Conservation (phyloP, 495 filamentous ascomycete genomes). For the Bathelium albidoporum region DNA sequence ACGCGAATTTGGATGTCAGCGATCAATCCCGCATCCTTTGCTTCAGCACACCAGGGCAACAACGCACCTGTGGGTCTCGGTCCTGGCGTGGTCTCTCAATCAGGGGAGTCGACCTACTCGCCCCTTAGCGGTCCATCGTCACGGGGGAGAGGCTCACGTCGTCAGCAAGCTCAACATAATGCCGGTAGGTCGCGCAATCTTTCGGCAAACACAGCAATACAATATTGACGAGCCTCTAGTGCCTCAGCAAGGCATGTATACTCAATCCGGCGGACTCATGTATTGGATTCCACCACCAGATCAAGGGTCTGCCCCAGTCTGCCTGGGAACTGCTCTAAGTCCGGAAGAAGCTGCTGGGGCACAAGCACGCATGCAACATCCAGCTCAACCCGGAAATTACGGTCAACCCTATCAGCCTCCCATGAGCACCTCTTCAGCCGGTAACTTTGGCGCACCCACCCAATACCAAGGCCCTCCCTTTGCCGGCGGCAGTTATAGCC, state of each 20-base stretch:
- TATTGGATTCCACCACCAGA: slow-evolving; percentile 4
- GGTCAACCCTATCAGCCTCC: not conserved
- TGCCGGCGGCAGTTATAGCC: not conserved
- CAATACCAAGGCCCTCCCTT: not conserved
- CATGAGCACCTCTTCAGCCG: not conserved
- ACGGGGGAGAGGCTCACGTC: not conserved
- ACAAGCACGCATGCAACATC: not conserved
- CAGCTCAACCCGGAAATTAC: not conserved
- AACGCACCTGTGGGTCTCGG: slow-evolving; percentile 20
- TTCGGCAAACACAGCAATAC: not conserved
- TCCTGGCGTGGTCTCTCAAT: slow-evolving; percentile 15
- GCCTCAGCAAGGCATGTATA: slow-evolving; percentile 2
- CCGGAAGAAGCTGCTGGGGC: slow-evolving; percentile 1
- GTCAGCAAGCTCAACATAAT: not conserved
- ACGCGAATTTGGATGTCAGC: slow-evolving; percentile 99
- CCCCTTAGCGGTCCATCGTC: not conserved
- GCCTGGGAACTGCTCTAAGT: not conserved
- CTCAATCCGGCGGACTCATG: not conserved
- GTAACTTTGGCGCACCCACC: not conserved
- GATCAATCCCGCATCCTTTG: slow-evolving; percentile 95
- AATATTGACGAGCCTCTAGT: not conserved
- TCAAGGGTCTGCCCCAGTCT: not conserved
- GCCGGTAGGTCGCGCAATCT: not conserved
- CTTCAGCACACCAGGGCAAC: slow-evolving; percentile 39
- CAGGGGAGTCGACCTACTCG: not conserved